phyloP scores from a whole-genome alignment of 768 basidiomycete species.

The Leucosporidium creatinivorum region DNA sequence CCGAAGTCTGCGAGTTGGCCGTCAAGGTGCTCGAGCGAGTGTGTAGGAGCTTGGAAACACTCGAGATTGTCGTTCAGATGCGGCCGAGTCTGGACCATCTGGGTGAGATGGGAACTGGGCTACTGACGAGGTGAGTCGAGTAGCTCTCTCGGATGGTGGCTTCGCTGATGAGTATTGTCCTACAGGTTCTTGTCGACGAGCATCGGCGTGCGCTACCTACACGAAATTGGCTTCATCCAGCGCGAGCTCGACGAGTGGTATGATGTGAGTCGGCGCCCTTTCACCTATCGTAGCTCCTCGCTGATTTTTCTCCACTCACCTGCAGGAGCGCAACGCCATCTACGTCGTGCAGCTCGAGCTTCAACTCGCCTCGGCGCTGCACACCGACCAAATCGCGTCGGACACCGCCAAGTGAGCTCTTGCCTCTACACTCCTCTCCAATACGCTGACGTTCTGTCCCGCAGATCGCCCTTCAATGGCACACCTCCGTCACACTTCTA shows the following conservation, averaged over 20 bases:
- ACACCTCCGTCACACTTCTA: constrained; percentile 93
- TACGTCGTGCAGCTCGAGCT: constrained; percentile 94
- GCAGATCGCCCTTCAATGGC: constrained; percentile 64
- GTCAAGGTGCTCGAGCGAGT: constrained; percentile 82
- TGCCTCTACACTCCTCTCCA: neutral
- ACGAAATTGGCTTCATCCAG: constrained; percentile 85
- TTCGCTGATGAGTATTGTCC: neutral
- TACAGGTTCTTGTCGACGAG: constrained; percentile 86
- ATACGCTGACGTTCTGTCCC: no score
- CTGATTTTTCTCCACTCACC: neutral
- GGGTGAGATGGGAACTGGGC: constrained; percentile 79
- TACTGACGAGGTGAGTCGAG: constrained; percentile 68
- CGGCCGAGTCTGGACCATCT: constrained; percentile 92
- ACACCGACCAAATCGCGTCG: constrained; percentile 48
- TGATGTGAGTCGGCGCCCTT: constrained; percentile 54
- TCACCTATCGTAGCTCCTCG: no score
- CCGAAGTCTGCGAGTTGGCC: constrained; percentile 83
- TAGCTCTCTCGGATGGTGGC: neutral
- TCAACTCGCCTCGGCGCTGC: constrained; percentile 73
- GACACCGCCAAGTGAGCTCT: constrained; percentile 39
- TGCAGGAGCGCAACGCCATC: constrained; percentile 80
- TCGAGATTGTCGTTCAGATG: constrained; percentile 88
- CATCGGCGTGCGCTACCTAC: constrained; percentile 84
- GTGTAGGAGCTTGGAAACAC: constrained; percentile 71
- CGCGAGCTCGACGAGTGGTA: constrained; percentile 96